Conservation (phyloP, 2,329 filamentous ascomycete genomes). For the Bisporella sp. region DNA sequence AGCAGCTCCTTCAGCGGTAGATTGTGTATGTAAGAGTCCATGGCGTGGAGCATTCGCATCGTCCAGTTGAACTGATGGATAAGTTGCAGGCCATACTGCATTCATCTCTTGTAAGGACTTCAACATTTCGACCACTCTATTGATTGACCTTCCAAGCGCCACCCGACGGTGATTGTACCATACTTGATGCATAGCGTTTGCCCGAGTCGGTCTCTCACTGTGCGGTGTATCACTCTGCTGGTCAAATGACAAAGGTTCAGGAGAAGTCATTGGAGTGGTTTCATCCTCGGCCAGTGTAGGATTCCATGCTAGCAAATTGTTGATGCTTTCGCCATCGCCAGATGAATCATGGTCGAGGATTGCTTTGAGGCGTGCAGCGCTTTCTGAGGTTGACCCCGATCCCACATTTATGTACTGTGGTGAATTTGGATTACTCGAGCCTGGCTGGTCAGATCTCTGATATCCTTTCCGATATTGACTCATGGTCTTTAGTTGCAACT, state of each 20-base stretch:
- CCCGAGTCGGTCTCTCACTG: slow-evolving; percentile 60
- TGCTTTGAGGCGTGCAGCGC: slow-evolving; percentile 72
- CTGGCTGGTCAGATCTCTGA: too few relatives aligned
- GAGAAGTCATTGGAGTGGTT: slow-evolving; percentile 36
- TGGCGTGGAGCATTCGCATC: slow-evolving; percentile 50
- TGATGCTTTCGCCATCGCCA: slow-evolving; percentile 79
- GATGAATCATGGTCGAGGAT: slow-evolving; percentile 89
- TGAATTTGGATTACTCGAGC: too few relatives aligned
- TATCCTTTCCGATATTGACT: too few relatives aligned
- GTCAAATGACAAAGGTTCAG: slow-evolving; percentile 26
- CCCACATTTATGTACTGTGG: slow-evolving; percentile 87
- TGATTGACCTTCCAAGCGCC: slow-evolving; percentile 78
- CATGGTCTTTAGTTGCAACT: too few relatives aligned
- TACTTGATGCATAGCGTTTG: slow-evolving; percentile 83
- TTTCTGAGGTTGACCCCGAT: slow-evolving; percentile 71
- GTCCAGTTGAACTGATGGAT: slow-evolving; percentile 72
- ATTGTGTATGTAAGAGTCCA: slow-evolving; percentile 55
- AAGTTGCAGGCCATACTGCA: slow-evolving; percentile 85
- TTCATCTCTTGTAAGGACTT: slow-evolving; percentile 85
- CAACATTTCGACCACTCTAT: slow-evolving; percentile 73
- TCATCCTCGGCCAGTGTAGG: slow-evolving; percentile 40
- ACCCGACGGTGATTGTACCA: slow-evolving; percentile 92
- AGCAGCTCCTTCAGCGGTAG: slow-evolving; percentile 36
- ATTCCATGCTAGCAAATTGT: slow-evolving; percentile 42
- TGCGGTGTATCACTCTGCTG: slow-evolving; percentile 36